Conservation (phyloP, 768 basidiomycete species). For the Suillus subalutaceus region DNA sequence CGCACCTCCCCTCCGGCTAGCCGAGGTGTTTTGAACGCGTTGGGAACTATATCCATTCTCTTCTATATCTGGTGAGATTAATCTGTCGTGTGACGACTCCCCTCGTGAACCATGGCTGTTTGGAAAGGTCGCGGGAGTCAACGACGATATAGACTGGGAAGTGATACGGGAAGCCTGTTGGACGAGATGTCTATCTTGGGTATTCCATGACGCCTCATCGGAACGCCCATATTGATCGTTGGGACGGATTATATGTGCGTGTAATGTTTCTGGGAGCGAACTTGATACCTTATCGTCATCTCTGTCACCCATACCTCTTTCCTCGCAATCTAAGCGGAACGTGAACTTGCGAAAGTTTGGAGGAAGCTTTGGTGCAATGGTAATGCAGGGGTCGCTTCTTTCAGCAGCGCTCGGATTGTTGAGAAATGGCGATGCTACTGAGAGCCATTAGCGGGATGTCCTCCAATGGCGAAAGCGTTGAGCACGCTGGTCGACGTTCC, state of each 20-base stretch:
- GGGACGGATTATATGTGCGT: conserved; percentile 13
- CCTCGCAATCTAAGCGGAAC: neutral
- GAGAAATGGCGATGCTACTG: conserved; percentile 19
- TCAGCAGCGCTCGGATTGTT: conserved; percentile 18
- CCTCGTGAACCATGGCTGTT: conserved; percentile 5
- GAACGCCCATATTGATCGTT: conserved; percentile 3
- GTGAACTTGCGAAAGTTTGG: neutral
- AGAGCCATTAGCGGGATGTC: conserved; percentile 26
- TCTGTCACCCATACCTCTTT: conserved; percentile 16
- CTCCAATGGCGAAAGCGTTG: conserved; percentile 17
- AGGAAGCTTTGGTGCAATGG: neutral
- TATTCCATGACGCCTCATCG: conserved; percentile 14
- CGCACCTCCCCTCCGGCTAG: neutral
- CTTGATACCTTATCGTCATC: conserved; percentile 13
- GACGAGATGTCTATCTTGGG: conserved; percentile 8
- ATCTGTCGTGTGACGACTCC: conserved; percentile 5
- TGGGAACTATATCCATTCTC: conserved; percentile 9
- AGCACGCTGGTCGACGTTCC: conserved; percentile 12
- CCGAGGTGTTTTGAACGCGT: conserved; percentile 8
- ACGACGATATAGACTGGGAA: conserved; percentile 2
- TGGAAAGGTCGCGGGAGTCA: conserved; percentile 17
- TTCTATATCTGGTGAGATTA: conserved; percentile 8
- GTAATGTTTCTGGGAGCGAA: conserved; percentile 16
- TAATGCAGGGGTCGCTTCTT: conserved; percentile 16
- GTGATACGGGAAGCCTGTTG: conserved; percentile 10